These are phyloP conservation scores for Fusarium abutilonis DNA, from an alignment of 2,329 filamentous ascomycete species.

Conservation along the genomic window DNA sequence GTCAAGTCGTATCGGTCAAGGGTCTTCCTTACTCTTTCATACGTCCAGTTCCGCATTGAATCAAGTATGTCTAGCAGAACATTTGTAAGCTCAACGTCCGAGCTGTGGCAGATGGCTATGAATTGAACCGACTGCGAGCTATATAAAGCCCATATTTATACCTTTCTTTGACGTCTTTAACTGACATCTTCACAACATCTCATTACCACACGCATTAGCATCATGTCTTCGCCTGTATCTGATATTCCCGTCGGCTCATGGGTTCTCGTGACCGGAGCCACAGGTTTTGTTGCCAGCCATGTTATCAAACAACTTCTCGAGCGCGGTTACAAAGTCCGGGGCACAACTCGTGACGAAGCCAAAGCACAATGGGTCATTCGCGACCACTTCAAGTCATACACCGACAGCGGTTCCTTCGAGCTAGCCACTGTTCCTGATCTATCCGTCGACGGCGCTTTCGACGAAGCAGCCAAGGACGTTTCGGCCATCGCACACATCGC, in stretches of 20 bases:
- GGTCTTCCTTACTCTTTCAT: no score
- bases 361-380: constrained; percentile 50
- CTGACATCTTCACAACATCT: no score
- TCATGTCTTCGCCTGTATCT: not conserved
- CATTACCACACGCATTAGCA: not conserved
- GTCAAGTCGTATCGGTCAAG: no score
- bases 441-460: constrained; percentile 49
- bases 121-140: not conserved
- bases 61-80: no score
- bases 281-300: constrained; percentile 57
- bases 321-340: constrained; percentile 55
- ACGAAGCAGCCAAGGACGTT: constrained; percentile 47
- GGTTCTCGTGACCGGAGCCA: constrained; percentile 59
- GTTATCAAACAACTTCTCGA: constrained; percentile 53
- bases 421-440: constrained; percentile 53
- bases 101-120: no score
- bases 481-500: constrained; percentile 59
- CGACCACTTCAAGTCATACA: constrained; percentile 45
- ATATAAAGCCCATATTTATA: not conserved
- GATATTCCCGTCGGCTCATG: constrained; percentile 44
- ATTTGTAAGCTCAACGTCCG: not conserved
- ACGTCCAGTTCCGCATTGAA: no score
- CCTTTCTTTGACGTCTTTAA: no score
- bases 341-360: constrained; percentile 53
- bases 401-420: constrained; percentile 49